Base-by-base conservation (phyloP, 2,329 filamentous ascomycete species). In the Trichoderma sp. region DNA sequence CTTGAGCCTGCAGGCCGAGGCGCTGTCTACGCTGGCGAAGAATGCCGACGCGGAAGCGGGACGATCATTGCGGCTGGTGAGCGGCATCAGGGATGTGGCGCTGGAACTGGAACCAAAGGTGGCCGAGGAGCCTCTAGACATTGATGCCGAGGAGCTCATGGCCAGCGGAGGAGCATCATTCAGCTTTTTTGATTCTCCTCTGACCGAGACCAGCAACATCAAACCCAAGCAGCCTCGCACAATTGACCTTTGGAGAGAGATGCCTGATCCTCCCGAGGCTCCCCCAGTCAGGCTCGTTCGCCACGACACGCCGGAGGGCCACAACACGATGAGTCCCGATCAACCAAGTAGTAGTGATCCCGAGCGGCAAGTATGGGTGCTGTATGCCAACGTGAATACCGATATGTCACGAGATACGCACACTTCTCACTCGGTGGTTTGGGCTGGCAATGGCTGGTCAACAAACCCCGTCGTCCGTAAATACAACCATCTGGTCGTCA, bases 91-190 rank as follows among this genome's bases (percentile, higher is more conserved):
- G 62, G 79, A 81, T 65, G 71, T 89, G 17, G 74, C 80, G 2
- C 74, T 89, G 6, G 85, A 88, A 70, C 82, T 88, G 66, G 80
- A 82, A 28, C 73, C 77, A 0, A 81, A 82, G 55, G 14, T 14
- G 34, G 74, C 76, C 2, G 72, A 74, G 12, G 76, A 74, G 17
- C 73, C 74, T 5, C 69, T 71, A 3, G 68, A 70, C 2, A 64
- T 80, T 3, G 79, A 83, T 57, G 78, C 80, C 1, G 78, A 78
- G 50, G 74, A 74, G 14, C 73, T 84, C 15, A 74, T 85, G 54
- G 74, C 76, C 26, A 74, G 75, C 14, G 76, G 76, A 0, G 74
- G 79, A 7, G 67, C 57, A 28, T 67, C 70, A 3, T 84, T 84
- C 69, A 81, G 78, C 66, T 83, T 83, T 72, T 84, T 84, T 66